Evolutionary conservation across 23 red algal species (phyloP).

Genomic region (Gracilaria domingensis): DNA sequence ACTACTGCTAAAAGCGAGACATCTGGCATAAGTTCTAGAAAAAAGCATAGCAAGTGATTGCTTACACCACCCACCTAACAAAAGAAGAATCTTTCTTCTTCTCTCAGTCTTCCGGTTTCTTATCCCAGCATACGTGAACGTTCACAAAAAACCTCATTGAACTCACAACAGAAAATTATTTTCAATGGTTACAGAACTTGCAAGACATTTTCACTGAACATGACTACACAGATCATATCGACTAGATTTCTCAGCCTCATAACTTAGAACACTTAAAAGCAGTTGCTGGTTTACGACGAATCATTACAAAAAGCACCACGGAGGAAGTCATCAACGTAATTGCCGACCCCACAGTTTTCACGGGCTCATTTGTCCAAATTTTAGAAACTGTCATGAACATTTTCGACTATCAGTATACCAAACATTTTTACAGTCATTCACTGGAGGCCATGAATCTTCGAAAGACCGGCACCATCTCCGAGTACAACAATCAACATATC

Average conservation of each 20-base stretch:
- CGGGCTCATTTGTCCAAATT: not conserved
- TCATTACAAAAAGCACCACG: not conserved
- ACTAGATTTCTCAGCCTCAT: not conserved
- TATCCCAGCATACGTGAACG: too few relatives aligned
- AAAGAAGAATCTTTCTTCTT: too few relatives aligned
- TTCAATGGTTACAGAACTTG: not conserved
- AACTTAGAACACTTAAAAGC: not conserved
- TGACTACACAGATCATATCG: not conserved
- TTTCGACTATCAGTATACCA: not conserved
- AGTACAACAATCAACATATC: not conserved
- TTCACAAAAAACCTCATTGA: too few relatives aligned
- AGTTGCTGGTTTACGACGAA: not conserved
- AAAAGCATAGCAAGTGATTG: too few relatives aligned
- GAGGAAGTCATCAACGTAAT: not conserved
- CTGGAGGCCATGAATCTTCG: not conserved
- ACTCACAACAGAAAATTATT: not conserved
- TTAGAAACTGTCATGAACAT: not conserved
- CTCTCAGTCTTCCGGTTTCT: too few relatives aligned
- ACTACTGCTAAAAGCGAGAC: not conserved
- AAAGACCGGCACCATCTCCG: not conserved
- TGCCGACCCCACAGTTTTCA: not conserved
- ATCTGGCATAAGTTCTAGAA: not conserved
- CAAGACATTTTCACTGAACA: slow-evolving; percentile 9
- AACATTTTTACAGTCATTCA: too few relatives aligned
- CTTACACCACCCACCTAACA: too few relatives aligned